phyloP scores from a whole-genome alignment of 1,284 basidiomycete genomes.

The Fomitiporia mediterranea region DNA sequence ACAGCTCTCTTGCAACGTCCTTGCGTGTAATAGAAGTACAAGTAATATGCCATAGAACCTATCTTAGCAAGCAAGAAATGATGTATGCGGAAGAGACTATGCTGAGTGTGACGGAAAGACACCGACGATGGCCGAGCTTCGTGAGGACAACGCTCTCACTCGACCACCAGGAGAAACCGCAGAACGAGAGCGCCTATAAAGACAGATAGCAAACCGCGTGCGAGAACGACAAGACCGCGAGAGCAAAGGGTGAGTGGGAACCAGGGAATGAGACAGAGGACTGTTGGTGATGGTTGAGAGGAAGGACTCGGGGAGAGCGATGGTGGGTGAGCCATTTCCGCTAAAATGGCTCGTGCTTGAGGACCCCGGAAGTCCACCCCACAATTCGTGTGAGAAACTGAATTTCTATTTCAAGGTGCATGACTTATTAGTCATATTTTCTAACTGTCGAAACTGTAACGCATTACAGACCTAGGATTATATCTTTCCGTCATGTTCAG shows the following conservation, averaged over 20 bases:
- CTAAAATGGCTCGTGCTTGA: background rate
- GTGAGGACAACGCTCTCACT: conserved; percentile 48
- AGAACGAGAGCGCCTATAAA: background rate
- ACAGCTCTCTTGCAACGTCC: no score
- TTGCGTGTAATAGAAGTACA: no score
- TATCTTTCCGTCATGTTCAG: conserved; percentile 9
- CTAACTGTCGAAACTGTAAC: no score
- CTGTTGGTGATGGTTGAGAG: background rate
- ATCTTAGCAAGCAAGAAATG: background rate
- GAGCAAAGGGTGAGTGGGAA: background rate
- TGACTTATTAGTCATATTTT: background rate
- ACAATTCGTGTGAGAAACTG: background rate
- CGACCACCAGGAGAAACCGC: conserved; percentile 18
- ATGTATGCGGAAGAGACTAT: no score
- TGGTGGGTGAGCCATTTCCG: conserved; percentile 2
- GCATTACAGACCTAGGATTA: no score
- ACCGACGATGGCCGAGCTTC: conserved; percentile 32
- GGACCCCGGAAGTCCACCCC: background rate
- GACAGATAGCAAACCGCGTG: no score
- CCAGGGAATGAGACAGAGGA: background rate
- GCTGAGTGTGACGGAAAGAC: background rate
- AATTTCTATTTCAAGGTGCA: background rate
- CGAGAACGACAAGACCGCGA: background rate
- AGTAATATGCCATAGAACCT: no score
- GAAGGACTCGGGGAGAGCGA: background rate